A percentile compares a stretch with the other conserved stretches of the same genome.
These are phyloP conservation scores for Cryptosporidium parvum DNA, from an alignment of 169 alveolate species.

Conservation along the genomic window DNA sequence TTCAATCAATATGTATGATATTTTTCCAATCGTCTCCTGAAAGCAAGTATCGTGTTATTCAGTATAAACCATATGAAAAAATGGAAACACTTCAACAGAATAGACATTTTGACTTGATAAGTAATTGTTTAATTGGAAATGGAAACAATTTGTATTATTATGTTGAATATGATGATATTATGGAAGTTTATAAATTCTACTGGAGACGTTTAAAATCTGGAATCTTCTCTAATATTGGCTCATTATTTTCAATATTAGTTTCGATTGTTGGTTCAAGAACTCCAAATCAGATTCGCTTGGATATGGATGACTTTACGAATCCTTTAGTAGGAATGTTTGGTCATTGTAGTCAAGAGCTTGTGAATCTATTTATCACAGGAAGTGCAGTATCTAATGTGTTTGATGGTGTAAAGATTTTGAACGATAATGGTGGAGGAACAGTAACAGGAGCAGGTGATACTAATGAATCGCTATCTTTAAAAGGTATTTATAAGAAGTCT, in stretches of 20 bases:
- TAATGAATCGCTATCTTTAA: slow-evolving; percentile 76
- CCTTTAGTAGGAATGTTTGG: slow-evolving; percentile 85
- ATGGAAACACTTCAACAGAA: neutral
- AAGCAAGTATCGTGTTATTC: slow-evolving; percentile 42
- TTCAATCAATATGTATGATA: slow-evolving; percentile 54
- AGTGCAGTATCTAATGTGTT: slow-evolving; percentile 87
- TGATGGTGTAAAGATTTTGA: slow-evolving; percentile 82
- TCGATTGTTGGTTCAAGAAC: slow-evolving; percentile 84
- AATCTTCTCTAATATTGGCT: slow-evolving; percentile 81
- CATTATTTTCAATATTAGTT: slow-evolving; percentile 82
- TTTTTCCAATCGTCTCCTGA: slow-evolving; percentile 36
- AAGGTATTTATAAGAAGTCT: slow-evolving; percentile 82
- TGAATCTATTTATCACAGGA: slow-evolving; percentile 83
- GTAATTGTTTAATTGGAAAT: too few relatives aligned
- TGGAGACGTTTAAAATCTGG: slow-evolving; percentile 77
- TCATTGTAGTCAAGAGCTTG: slow-evolving; percentile 86
- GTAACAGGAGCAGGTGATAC: too few relatives aligned
- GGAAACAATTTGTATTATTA: slow-evolving; percentile 33
- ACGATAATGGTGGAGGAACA: slow-evolving; percentile 23
- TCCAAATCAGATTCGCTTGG: slow-evolving; percentile 78
- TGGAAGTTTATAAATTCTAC: slow-evolving; percentile 81
- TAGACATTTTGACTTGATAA: too few relatives aligned
- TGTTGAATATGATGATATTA: slow-evolving; percentile 80
- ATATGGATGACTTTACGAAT: slow-evolving; percentile 83
- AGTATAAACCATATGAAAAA: neutral